Conservation (phyloP, 148 eudicot genomes). For the Rhododendron kiyosumense region DNA sequence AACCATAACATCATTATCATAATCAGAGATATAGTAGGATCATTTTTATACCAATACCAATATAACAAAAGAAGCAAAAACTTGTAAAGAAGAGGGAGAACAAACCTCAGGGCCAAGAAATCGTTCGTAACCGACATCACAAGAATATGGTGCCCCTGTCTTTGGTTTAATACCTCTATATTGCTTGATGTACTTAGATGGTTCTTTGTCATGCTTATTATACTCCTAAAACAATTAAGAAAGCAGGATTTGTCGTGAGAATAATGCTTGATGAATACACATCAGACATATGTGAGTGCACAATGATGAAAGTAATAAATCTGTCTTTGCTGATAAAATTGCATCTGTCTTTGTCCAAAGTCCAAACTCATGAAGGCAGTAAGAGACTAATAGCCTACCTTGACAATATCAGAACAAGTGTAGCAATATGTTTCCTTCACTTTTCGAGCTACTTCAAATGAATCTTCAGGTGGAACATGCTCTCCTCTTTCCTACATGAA, state of each 20-base stretch:
- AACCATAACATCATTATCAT: neutral
- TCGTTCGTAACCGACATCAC: conserved; percentile 96
- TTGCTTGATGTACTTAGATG: conserved; percentile 82
- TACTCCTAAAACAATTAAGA: conserved; percentile 54
- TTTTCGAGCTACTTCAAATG: conserved; percentile 93
- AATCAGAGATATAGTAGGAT: no score
- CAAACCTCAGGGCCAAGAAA: conserved; percentile 99
- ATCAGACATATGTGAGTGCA: neutral
- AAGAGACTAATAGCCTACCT: conserved; percentile 38
- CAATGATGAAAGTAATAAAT: neutral
- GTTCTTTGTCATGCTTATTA: conserved; percentile 98
- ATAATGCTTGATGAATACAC: neutral
- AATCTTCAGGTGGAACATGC: conserved; percentile 91
- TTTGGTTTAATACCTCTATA: conserved; percentile 94
- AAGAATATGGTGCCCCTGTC: conserved; percentile 95
- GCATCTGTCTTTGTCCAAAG: neutral
- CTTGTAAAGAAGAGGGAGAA: conserved; percentile 6
- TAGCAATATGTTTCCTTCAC: conserved; percentile 96
- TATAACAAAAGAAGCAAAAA: neutral
- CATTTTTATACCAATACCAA: neutral
- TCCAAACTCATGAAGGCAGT: neutral
- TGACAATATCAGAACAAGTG: conserved; percentile 92
- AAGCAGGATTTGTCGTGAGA: neutral
- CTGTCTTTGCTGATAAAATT: neutral
- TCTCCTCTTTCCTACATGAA: conserved; percentile 94